Percentiles rank a stretch among this genome's conserved stretches.
phyloP scores from a whole-genome alignment of 2,329 filamentous ascomycete genomes.

The Aspergillus novoparasiticus region DNA sequence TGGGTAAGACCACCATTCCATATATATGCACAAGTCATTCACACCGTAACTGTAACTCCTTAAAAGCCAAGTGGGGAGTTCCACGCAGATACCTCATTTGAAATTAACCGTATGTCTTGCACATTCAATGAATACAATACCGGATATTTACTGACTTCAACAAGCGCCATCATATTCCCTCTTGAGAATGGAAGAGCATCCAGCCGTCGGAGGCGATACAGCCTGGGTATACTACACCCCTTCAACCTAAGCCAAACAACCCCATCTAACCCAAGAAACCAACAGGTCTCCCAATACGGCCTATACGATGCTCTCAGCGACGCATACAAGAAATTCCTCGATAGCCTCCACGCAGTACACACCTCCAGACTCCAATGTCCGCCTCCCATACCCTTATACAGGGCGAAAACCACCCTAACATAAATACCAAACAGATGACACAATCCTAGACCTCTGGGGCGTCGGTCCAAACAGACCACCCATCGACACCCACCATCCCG shows the following conservation, averaged over 20 bases:
- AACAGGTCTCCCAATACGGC: conserved; percentile 34
- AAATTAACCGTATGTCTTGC: conserved; percentile 46
- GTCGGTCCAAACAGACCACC: conserved; percentile 47
- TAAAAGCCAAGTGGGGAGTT: conserved; percentile 46
- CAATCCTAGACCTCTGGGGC: conserved; percentile 50
- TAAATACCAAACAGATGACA: conserved; percentile 37
- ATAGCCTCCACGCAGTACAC: conserved; percentile 50
- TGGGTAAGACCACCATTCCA: conserved; percentile 33
- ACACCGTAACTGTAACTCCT: neutral
- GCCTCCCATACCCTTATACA: neutral
- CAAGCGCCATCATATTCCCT: conserved; percentile 52
- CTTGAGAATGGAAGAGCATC: conserved; percentile 56
- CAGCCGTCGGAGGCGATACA: conserved; percentile 51
- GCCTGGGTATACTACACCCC: conserved; percentile 41
- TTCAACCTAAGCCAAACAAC: neutral
- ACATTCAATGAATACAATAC: neutral
- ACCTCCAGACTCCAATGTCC: conserved; percentile 35
- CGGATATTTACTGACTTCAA: neutral
- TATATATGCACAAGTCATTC: neutral
- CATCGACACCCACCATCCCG: conserved; percentile 53
- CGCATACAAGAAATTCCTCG: conserved; percentile 44
- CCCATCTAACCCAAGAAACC: neutral
- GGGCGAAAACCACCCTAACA: neutral
- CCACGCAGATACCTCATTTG: conserved; percentile 55
- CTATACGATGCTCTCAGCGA: conserved; percentile 40